Base-by-base conservation (phyloP, 2,329 filamentous ascomycete species). In the Zalaria obscura region DNA sequence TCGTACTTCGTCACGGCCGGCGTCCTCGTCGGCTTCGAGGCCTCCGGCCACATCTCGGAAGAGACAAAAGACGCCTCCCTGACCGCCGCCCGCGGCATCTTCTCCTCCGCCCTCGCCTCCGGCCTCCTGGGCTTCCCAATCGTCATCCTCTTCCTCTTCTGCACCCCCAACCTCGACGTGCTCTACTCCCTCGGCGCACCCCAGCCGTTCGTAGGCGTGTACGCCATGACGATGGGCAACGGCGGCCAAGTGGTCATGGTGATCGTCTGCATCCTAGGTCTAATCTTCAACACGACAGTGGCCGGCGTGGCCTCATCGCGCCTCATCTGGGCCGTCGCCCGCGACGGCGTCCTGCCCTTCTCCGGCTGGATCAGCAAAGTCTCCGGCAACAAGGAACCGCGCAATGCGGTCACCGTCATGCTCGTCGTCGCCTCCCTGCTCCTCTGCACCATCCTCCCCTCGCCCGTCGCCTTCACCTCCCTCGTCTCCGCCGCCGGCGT, bases 241-340 rank as follows among this genome's bases (percentile, higher is more conserved):
- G 66, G 71, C 4, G 73, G 69, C 0, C 74, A 77, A 48, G 63
- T 77, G n/a, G 63, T 75, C 44, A 77, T 77, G 73, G 75, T 73
- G 47, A 55, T 76, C n/a, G 57, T 77, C 37, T 75, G 69, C 58
- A 60, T 74, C 28, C 36, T 62, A 18, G 60, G 58, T 3, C 52
- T 62, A n/a, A 54, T 62, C 52, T 69, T 75, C 60, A 77, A 77
- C 53, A 76, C 73, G 1, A 73, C 72, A 0, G 72, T 77, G 42
- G 71, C 73, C 18, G 68, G 76, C 36, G 65, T 75, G 8, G 74
- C 73, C 5, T 70, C 71, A 9, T 77, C 73, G 3, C 68, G 74
- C n/a, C 63, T 77, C 2, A 73, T 78, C 48, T 78, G 76, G 53
- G 75, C 74, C 35, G 73, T 78, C 3, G 75, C 75, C 27, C 67